phyloP scores from a whole-genome alignment of 139 green algal species.

The Picochlorum sp. region DNA sequence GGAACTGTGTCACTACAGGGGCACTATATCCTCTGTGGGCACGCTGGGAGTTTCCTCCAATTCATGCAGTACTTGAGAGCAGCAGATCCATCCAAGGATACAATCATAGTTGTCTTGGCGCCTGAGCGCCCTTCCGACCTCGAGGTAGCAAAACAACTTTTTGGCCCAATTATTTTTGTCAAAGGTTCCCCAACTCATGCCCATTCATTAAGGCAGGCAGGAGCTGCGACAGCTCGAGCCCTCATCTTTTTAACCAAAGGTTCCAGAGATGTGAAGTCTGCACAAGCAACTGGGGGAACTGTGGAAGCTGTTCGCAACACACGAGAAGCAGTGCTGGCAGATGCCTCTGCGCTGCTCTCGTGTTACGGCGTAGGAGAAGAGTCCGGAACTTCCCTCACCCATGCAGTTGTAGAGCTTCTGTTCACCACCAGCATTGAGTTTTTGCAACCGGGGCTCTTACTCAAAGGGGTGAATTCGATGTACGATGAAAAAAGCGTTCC shows the following conservation, averaged over 20 bases:
- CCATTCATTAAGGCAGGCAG: conserved; percentile 21
- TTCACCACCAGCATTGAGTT: conserved; percentile 61
- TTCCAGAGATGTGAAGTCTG: conserved; percentile 20
- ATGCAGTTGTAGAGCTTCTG: conserved; percentile 66
- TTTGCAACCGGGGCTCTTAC: conserved; percentile 68
- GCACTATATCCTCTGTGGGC: conserved; percentile 48
- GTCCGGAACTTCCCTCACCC: conserved; percentile 20
- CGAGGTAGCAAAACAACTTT: neutral
- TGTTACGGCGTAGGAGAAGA: conserved; percentile 53
- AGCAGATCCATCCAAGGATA: conserved; percentile 3
- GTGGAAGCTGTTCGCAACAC: conserved; percentile 8
- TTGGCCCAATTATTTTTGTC: conserved; percentile 23
- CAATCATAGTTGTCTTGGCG: conserved; percentile 42
- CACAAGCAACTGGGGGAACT: conserved; percentile 16
- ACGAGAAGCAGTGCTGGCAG: conserved; percentile 48
- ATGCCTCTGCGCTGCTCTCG: conserved; percentile 56
- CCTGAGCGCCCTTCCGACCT: conserved; percentile 9
- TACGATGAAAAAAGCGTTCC: conserved; percentile 6
- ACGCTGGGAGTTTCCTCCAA: conserved; percentile 25
- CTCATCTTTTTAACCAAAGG: conserved; percentile 29
- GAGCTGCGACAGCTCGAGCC: conserved; percentile 15
- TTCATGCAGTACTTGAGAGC: conserved; percentile 38
- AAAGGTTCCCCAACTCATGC: conserved; percentile 36
- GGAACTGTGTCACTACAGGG: no score
- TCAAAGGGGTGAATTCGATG: conserved; percentile 36